Evolutionary conservation across 305 asterid genomes (phyloP).

Genomic region (Stenogyne calaminthoides): DNA sequence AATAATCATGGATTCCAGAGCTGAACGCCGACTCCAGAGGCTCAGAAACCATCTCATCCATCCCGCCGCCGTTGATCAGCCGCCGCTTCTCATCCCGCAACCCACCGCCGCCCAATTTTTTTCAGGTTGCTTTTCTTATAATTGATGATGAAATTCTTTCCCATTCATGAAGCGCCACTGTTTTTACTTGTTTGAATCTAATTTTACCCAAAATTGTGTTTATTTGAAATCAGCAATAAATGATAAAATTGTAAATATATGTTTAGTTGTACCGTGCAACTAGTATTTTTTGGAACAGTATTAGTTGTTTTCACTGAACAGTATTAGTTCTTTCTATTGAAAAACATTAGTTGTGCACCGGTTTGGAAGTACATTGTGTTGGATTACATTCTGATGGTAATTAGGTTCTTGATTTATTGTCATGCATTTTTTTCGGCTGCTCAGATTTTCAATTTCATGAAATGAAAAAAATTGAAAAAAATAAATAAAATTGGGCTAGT

Average conservation of each 20-base stretch:
- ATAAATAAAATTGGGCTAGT: neutral
- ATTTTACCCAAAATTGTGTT: neutral
- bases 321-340: too few relatives aligned
- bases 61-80: constrained; percentile 33
- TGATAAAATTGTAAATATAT: too few relatives aligned
- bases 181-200: neutral
- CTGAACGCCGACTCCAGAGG: constrained; percentile 48
- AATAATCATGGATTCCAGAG: constrained; percentile 40
- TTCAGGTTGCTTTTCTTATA: constrained; percentile 29
- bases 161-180: neutral
- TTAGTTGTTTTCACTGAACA: too few relatives aligned
- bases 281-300: too few relatives aligned
- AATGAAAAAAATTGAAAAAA: neutral
- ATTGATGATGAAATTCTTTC: neutral
- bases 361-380: neutral
- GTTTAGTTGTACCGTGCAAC: too few relatives aligned
- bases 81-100: constrained; percentile 35
- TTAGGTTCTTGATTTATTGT: neutral
- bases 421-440: neutral
- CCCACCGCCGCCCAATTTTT: constrained; percentile 44
- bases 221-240: too few relatives aligned
- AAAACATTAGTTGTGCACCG: too few relatives aligned
- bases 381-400: neutral
- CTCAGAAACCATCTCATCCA: constrained; percentile 41
- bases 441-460: neutral